phyloP scores from a whole-genome alignment of 768 basidiomycete genomes.

The Myochromella boudieri region DNA sequence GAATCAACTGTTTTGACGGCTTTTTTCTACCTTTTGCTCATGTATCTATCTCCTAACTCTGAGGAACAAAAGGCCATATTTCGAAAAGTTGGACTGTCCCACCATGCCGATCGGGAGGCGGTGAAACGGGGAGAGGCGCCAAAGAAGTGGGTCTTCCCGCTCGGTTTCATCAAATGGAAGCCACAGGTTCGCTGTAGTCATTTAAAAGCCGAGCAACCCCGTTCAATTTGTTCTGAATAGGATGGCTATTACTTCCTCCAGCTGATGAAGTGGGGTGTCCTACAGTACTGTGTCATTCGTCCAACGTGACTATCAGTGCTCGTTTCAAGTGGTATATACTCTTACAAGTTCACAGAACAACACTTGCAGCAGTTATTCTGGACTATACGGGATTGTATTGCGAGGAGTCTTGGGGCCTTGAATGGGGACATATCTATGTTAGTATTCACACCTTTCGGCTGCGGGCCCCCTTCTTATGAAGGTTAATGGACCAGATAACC shows the following conservation, averaged over 20 bases:
- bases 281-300: slow-evolving; percentile 70
- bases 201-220: neutral
- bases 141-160: slow-evolving; percentile 68
- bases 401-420: slow-evolving; percentile 65
- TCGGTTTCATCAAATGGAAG: slow-evolving; percentile 62
- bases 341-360: slow-evolving; percentile 37
- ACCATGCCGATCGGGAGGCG: slow-evolving; percentile 47
- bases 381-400: slow-evolving; percentile 72
- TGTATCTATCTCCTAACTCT: slow-evolving; percentile 63
- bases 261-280: slow-evolving; percentile 74
- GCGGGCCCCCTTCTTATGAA: neutral
- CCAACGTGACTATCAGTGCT: slow-evolving; percentile 41
- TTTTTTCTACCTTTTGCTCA: slow-evolving; percentile 77
- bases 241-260: slow-evolving; percentile 71
- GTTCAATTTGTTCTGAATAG: slow-evolving; percentile 27
- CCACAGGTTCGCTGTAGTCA: slow-evolving; percentile 43
- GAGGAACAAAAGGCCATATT: slow-evolving; percentile 65
- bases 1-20: slow-evolving; percentile 74
- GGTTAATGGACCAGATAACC: slow-evolving; percentile 42
- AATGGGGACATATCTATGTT: slow-evolving; percentile 71
- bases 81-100: slow-evolving; percentile 55
- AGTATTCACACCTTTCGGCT: slow-evolving; percentile 17
- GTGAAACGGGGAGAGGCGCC: slow-evolving; percentile 41
- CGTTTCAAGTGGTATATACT: neutral
- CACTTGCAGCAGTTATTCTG: slow-evolving; percentile 59